Conservation (phyloP, 2,329 filamentous ascomycete genomes). For the Aureobasidium mangrovei region DNA sequence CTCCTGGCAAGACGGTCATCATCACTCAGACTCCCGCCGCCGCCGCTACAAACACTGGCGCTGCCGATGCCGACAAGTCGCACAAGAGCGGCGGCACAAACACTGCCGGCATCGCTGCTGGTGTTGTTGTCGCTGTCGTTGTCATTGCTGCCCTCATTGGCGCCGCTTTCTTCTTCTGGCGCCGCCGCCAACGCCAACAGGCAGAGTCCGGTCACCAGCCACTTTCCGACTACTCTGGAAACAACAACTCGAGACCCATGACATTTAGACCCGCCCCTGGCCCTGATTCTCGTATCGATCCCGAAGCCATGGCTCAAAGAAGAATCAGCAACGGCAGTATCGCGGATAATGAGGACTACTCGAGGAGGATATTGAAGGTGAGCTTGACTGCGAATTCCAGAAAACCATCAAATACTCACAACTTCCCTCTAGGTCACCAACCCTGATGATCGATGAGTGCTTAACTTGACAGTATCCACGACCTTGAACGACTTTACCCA, state of each 20-base stretch:
- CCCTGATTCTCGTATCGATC: slow-evolving; percentile 77
- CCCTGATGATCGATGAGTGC: slow-evolving; percentile 25
- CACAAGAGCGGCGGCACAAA: slow-evolving; percentile 31
- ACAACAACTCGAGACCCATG: slow-evolving; percentile 48
- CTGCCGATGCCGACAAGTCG: slow-evolving; percentile 44
- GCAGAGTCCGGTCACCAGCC: slow-evolving; percentile 79
- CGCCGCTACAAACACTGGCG: slow-evolving; percentile 36
- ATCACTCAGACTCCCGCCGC: slow-evolving; percentile 25
- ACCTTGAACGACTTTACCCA: slow-evolving; percentile 42
- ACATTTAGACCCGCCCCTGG: slow-evolving; percentile 40
- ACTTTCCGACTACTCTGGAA: slow-evolving; percentile 70
- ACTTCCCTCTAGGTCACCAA: slow-evolving; percentile 17
- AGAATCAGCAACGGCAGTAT: slow-evolving; percentile 92
- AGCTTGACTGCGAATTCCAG: slow-evolving; percentile 20
- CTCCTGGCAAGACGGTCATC: slow-evolving; percentile 27
- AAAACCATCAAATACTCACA: background rate
- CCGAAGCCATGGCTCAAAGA: slow-evolving; percentile 68
- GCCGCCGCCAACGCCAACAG: slow-evolving; percentile 59
- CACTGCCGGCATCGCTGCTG: slow-evolving; percentile 76
- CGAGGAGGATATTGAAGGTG: slow-evolving; percentile 90
- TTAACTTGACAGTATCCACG: slow-evolving; percentile 41
- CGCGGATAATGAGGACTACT: slow-evolving; percentile 95
- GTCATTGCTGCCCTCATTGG: slow-evolving; percentile 57
- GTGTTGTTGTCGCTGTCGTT: slow-evolving; percentile 76
- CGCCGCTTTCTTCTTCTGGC: slow-evolving; percentile 64